Percentiles rank a stretch among this genome's conserved stretches.
phyloP scores from a whole-genome alignment of 2,329 filamentous ascomycete genomes.

The Monilinia fructicola region DNA sequence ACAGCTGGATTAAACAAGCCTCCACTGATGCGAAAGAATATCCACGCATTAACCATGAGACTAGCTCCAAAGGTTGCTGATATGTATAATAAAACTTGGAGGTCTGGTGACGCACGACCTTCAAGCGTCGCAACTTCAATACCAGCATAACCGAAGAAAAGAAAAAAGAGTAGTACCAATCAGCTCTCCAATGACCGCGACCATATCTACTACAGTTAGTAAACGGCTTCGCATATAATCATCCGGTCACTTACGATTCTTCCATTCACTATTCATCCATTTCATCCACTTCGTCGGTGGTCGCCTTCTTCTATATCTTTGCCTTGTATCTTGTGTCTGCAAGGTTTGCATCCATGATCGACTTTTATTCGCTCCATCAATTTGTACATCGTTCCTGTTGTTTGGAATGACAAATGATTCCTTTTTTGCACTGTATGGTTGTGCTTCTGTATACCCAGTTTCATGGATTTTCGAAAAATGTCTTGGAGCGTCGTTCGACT shows the following conservation, averaged over 20 bases:
- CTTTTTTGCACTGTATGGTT: conserved; percentile 7
- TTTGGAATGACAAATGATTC: neutral
- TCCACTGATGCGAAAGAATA: conserved; percentile 54
- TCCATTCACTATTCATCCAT: conserved; percentile 24
- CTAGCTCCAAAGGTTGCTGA: conserved; percentile 40
- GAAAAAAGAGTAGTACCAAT: conserved; percentile 43
- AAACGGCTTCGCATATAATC: neutral
- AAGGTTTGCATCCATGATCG: conserved; percentile 19
- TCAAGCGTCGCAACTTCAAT: conserved; percentile 33
- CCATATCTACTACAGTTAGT: conserved; percentile 31
- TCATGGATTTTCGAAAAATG: neutral
- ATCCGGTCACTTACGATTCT: conserved; percentile 29
- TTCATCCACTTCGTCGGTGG: conserved; percentile 17
- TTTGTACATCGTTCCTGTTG: neutral
- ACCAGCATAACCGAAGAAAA: conserved; percentile 41
- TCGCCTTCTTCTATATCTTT: neutral
- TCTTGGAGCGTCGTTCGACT: neutral
- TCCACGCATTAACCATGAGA: conserved; percentile 55
- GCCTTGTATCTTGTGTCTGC: conserved; percentile 5
- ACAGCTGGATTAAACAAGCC: conserved; percentile 53
- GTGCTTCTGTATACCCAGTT: neutral
- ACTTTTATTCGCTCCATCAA: conserved; percentile 1
- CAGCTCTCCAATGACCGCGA: conserved; percentile 37
- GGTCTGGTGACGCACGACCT: conserved; percentile 26
- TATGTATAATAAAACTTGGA: conserved; percentile 44